Evolutionary conservation across 2,329 filamentous ascomycete genomes (phyloP).

Genomic region (Capronia epimyces): DNA sequence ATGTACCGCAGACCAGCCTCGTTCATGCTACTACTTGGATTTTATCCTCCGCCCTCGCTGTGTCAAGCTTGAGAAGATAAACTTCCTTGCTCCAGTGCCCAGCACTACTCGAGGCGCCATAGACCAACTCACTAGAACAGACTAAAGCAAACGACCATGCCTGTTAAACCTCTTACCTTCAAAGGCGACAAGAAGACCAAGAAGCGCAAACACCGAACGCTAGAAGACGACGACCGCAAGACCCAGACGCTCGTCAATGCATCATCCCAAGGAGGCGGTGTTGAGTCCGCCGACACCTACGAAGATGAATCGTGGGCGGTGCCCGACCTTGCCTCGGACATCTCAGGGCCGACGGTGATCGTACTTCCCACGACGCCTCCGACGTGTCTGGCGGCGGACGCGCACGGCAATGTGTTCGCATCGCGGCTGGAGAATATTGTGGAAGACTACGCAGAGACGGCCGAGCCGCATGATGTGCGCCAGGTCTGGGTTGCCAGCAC

Average conservation of each 20-base stretch:
- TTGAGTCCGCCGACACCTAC: conserved; percentile 37
- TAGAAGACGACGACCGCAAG: conserved; percentile 45
- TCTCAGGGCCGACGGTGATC: conserved; percentile 75
- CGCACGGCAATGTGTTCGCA: conserved; percentile 78
- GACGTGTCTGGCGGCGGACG: conserved; percentile 76
- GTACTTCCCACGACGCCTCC: conserved; percentile 70
- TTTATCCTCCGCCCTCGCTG: too few relatives aligned
- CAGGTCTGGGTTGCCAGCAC: conserved; percentile 91
- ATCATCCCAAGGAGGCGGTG: background rate
- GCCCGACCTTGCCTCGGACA: conserved; percentile 66
- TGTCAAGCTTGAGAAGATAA: too few relatives aligned
- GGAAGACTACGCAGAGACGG: conserved; percentile 72
- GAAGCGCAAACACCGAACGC: conserved; percentile 71
- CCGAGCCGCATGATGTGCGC: conserved; percentile 90
- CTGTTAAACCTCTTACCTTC: conserved; percentile 78
- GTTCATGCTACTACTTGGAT: too few relatives aligned
- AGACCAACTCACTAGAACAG: too few relatives aligned
- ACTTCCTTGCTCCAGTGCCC: too few relatives aligned
- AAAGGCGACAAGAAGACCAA: conserved; percentile 88
- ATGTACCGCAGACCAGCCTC: too few relatives aligned
- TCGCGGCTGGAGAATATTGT: conserved; percentile 80
- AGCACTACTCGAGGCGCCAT: too few relatives aligned
- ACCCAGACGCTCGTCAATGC: too few relatives aligned
- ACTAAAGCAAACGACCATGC: conserved; percentile 12
- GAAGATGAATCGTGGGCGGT: conserved; percentile 88